Conservation (phyloP, 768 basidiomycete species). For the Lentinus tigrinus region DNA sequence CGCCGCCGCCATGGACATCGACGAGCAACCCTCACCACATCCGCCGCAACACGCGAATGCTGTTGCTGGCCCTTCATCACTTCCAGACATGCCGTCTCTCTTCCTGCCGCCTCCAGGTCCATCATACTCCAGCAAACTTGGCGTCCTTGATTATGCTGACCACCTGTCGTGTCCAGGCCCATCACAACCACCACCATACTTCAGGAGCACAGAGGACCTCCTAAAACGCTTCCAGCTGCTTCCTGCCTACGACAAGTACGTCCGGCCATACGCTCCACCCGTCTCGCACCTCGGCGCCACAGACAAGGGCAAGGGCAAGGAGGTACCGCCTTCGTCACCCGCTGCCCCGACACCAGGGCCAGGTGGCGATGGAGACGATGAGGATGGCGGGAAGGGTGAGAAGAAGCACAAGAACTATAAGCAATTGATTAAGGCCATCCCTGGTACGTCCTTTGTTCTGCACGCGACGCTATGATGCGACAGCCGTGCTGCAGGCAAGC, state of each 20-base stretch:
- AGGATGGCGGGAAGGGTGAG: slow-evolving; percentile 52
- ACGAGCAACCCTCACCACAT: slow-evolving; percentile 18
- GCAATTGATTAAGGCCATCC: slow-evolving; percentile 72
- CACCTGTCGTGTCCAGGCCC: slow-evolving; percentile 11
- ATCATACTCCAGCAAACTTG: slow-evolving; percentile 12
- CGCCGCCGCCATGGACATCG: slow-evolving; percentile 29
- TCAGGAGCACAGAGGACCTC: slow-evolving; percentile 78
- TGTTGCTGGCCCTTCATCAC: slow-evolving; percentile 60
- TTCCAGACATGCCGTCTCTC: slow-evolving; percentile 33
- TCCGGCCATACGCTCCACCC: slow-evolving; percentile 49
- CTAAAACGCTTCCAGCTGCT: slow-evolving; percentile 69
- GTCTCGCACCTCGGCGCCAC: slow-evolving; percentile 21
- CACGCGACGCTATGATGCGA: neutral
- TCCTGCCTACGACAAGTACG: slow-evolving; percentile 79
- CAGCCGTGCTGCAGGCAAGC: slow-evolving; percentile 52
- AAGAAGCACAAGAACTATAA: slow-evolving; percentile 80
- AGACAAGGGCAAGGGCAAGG: slow-evolving; percentile 33
- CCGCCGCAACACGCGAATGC: slow-evolving; percentile 40
- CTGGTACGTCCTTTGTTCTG: slow-evolving; percentile 46
- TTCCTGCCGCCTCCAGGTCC: slow-evolving; percentile 34
- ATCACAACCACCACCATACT: slow-evolving; percentile 37
- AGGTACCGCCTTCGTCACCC: slow-evolving; percentile 17
- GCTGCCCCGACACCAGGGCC: slow-evolving; percentile 38
- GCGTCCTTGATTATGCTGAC: slow-evolving; percentile 16
- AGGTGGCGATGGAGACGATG: slow-evolving; percentile 51